A percentile compares a stretch with the other conserved stretches of the same genome.
Conservation (phyloP, 2,329 filamentous ascomycete species). For the Sclerotinia sclerotiorum region DNA sequence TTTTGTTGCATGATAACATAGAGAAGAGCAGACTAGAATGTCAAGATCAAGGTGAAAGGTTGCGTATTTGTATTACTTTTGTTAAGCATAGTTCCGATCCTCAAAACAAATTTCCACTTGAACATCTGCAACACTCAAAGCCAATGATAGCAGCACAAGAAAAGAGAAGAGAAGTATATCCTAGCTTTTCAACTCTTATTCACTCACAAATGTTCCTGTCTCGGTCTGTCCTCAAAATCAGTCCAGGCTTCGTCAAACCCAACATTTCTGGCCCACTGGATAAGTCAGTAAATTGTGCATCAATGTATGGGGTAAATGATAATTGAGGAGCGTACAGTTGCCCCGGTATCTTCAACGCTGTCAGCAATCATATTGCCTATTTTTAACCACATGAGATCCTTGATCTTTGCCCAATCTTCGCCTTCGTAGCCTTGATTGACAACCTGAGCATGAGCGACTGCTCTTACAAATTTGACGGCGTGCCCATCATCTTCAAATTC, state of each 20-base stretch:
- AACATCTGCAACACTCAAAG: neutral
- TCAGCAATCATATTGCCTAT: slow-evolving; percentile 63
- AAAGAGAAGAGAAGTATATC: neutral
- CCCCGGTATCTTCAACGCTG: slow-evolving; percentile 53
- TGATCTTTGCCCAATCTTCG: slow-evolving; percentile 53
- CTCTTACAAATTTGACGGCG: slow-evolving; percentile 70
- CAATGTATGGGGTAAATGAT: neutral
- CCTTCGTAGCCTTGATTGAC: slow-evolving; percentile 49
- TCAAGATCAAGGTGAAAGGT: neutral
- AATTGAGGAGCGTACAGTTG: slow-evolving; percentile 18
- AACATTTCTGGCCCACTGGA: slow-evolving; percentile 59
- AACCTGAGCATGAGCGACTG: slow-evolving; percentile 63
- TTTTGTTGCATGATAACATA: neutral
- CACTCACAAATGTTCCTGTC: slow-evolving; percentile 28
- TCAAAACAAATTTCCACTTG: neutral
- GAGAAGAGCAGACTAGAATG: neutral
- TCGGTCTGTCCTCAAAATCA: slow-evolving; percentile 37
- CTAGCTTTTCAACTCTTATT: neutral
- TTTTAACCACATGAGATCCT: slow-evolving; percentile 58
- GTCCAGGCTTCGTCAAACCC: slow-evolving; percentile 69
- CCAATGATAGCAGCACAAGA: neutral
- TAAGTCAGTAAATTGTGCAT: neutral
- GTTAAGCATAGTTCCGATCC: neutral
- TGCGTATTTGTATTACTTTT: neutral
- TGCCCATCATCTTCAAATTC: slow-evolving; percentile 74